These are phyloP conservation scores for Aspergillus niger DNA, from an alignment of 2,329 filamentous ascomycete species.

Conservation along the genomic window DNA sequence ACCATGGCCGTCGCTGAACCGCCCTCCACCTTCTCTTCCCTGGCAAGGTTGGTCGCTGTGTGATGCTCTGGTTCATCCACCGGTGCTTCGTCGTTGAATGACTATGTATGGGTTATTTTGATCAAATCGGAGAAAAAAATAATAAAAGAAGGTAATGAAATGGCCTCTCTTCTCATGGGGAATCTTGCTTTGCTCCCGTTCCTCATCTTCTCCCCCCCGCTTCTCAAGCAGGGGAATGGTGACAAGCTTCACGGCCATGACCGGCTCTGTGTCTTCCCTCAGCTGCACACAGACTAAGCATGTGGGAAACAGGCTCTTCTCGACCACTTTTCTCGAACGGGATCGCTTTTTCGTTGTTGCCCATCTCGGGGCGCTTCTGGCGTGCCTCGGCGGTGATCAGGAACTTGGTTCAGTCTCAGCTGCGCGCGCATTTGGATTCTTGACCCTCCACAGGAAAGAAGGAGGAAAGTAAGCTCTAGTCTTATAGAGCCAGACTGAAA, in stretches of 20 bases:
- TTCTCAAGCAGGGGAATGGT: conserved; percentile 4
- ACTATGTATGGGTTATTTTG: neutral
- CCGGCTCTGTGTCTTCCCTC: conserved; percentile 16
- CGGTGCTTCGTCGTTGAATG: neutral
- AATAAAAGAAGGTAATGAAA: conserved; percentile 14
- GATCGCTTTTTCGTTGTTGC: conserved; percentile 15
- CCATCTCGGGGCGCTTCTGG: conserved; percentile 7
- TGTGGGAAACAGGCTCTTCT: conserved; percentile 25
- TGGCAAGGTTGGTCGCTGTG: neutral
- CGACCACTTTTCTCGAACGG: conserved; percentile 21
- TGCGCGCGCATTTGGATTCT: neutral
- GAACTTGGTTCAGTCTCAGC: neutral
- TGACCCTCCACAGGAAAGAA: neutral
- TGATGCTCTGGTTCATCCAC: neutral
- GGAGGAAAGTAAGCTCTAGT: neutral
- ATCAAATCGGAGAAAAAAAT: neutral
- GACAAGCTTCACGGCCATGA: conserved; percentile 12
- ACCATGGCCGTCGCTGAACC: conserved; percentile 17
- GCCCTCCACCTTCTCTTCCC: neutral
- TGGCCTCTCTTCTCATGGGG: neutral
- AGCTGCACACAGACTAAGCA: conserved; percentile 22
- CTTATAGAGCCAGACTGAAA: neutral
- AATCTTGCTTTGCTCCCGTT: neutral
- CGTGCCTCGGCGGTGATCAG: neutral
- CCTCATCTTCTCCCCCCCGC: neutral